Evolutionary conservation across 306 rosid species (phyloP).

Genomic region (Begonia fuchsioides): DNA sequence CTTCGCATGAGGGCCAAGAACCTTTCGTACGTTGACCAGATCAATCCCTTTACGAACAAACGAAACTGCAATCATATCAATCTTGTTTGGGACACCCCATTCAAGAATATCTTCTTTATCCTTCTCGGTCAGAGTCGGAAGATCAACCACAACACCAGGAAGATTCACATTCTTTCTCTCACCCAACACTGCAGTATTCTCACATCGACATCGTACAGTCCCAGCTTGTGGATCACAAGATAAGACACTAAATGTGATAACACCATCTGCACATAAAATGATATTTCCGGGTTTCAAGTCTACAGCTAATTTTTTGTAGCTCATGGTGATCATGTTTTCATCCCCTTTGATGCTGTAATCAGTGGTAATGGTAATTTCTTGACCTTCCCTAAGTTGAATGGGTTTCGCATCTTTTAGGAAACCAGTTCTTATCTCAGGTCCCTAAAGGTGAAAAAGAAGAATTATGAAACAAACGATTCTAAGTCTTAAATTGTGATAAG

Average conservation of each 20-base stretch:
- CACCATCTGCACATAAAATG: slow-evolving; percentile 71
- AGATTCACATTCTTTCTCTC: slow-evolving; percentile 88
- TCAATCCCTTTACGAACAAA: slow-evolving; percentile 27
- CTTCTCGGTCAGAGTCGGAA: slow-evolving; percentile 79
- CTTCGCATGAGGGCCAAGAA: slow-evolving; percentile 65
- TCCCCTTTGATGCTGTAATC: slow-evolving; percentile 65
- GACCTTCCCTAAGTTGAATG: slow-evolving; percentile 77
- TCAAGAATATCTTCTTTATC: slow-evolving; percentile 71
- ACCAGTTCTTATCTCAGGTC: slow-evolving; percentile 89
- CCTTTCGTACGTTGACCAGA: slow-evolving; percentile 76
- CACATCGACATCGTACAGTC: slow-evolving; percentile 66
- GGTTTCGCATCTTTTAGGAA: slow-evolving; percentile 62
- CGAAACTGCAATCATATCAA: slow-evolving; percentile 80
- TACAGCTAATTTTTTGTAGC: slow-evolving; percentile 67
- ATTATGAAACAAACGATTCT: background rate
- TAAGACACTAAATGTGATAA: slow-evolving; percentile 54
- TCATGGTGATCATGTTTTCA: slow-evolving; percentile 48
- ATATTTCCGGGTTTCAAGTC: slow-evolving; percentile 67
- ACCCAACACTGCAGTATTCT: slow-evolving; percentile 60
- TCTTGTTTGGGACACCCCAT: slow-evolving; percentile 85
- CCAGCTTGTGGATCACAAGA: slow-evolving; percentile 45
- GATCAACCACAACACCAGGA: slow-evolving; percentile 81
- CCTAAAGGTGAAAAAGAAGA: slow-evolving; percentile 27
- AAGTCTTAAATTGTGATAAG: no score
- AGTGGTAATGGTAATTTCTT: slow-evolving; percentile 61